phyloP scores from a whole-genome alignment of 148 eudicot genomes.

The Limonium bicolor region DNA sequence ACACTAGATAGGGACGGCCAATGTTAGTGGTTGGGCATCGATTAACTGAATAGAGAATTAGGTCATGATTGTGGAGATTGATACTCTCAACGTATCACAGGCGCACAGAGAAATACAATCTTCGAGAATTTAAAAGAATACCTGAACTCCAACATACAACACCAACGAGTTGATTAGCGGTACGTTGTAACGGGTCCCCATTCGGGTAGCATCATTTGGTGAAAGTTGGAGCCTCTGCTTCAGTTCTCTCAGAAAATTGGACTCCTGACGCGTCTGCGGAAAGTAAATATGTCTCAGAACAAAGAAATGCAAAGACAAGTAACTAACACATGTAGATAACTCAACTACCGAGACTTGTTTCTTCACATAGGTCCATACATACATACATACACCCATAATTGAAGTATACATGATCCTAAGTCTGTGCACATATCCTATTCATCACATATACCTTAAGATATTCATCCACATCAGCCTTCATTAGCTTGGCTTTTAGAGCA shows the following conservation, averaged over 20 bases:
- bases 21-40: not conserved
- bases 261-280: constrained; percentile 57
- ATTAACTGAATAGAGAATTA: not conserved
- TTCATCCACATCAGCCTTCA: constrained; percentile 79
- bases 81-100: not conserved
- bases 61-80: not conserved
- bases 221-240: constrained; percentile 73
- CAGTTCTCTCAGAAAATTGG: constrained; percentile 54
- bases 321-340: not conserved
- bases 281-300: not conserved
- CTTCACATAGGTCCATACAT: no score
- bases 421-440: not conserved
- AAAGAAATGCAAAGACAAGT: not conserved
- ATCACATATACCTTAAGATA: constrained; percentile 72
- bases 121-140: no score
- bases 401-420: not conserved
- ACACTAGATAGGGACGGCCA: no score
- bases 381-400: no score
- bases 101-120: not conserved
- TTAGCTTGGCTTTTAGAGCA: constrained; percentile 65
- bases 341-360: no score
- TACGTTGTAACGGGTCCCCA: constrained; percentile 91
- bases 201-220: constrained; percentile 44
- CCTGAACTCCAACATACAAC: constrained; percentile 95
- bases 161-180: constrained; percentile 92